Evolutionary conservation across 345 rosid species (phyloP).

Genomic region (Geranium rotundifolium): DNA sequence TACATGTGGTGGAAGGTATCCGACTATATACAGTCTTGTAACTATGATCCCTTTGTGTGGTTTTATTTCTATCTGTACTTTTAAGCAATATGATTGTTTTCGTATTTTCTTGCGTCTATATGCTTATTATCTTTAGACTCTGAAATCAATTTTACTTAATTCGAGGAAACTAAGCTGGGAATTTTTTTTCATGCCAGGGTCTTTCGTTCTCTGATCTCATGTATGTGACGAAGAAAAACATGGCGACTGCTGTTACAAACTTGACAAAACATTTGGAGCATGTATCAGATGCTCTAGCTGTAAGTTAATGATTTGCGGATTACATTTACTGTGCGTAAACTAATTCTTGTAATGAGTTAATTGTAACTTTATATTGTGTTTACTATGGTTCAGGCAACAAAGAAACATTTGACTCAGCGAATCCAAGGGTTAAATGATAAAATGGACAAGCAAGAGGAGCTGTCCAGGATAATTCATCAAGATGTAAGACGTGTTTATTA

Average conservation of each 20-base stretch:
- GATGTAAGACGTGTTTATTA: slow-evolving; percentile 29
- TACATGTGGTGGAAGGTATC: slow-evolving; percentile 99
- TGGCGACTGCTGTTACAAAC: slow-evolving; percentile 71
- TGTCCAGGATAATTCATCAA: slow-evolving; percentile 54
- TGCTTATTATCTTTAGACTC: not conserved
- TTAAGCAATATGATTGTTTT: not conserved
- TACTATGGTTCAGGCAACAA: slow-evolving; percentile 52
- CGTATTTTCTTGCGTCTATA: not conserved
- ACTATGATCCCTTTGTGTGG: not conserved
- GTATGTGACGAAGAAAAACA: slow-evolving; percentile 74
- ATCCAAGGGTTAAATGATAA: slow-evolving; percentile 65
- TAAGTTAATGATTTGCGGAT: slow-evolving; percentile 22
- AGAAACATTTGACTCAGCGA: slow-evolving; percentile 70
- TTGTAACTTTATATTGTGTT: slow-evolving; percentile 2
- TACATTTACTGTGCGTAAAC: slow-evolving; percentile 9
- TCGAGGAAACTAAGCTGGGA: slow-evolving; percentile 7
- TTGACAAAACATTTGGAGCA: slow-evolving; percentile 72
- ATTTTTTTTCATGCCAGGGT: slow-evolving; percentile 38
- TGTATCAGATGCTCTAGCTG: slow-evolving; percentile 70
- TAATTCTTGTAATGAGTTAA: not conserved
- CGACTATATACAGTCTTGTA: not conserved
- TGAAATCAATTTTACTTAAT: not conserved
- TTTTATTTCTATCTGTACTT: not conserved
- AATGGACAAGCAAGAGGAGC: slow-evolving; percentile 66
- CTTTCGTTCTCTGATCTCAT: slow-evolving; percentile 70